Percentiles rank a stretch among this genome's conserved stretches.
These are phyloP conservation scores for Priceomyces haplophilus DNA, from an alignment of 805 yeast species.

Conservation along the genomic window DNA sequence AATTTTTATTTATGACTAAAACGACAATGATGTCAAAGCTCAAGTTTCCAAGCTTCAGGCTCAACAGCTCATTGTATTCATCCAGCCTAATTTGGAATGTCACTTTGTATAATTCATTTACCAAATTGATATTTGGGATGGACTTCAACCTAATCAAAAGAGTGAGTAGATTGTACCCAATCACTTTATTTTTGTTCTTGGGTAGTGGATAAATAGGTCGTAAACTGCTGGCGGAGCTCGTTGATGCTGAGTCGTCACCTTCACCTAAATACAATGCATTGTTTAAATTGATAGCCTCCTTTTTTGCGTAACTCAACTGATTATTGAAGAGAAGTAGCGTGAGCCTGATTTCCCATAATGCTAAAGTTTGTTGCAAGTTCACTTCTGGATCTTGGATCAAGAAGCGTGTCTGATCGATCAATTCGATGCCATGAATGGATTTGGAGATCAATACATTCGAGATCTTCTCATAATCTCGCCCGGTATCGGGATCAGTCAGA, in stretches of 20 bases:
- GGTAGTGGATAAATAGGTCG: constrained; percentile 34
- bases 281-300: constrained; percentile 37
- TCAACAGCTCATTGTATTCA: constrained; percentile 2
- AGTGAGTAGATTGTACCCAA: constrained; percentile 27
- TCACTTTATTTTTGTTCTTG: constrained; percentile 28
- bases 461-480: background rate
- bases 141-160: constrained; percentile 41
- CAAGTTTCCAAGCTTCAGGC: constrained; percentile 22
- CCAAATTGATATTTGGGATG: constrained; percentile 38
- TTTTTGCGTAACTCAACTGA: constrained; percentile 28
- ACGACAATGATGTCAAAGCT: constrained; percentile 33
- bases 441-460: background rate
- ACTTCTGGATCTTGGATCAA: constrained; percentile 4
- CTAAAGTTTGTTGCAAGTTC: constrained; percentile 12
- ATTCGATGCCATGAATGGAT: background rate
- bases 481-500: background rate
- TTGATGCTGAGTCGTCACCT: constrained; percentile 15
- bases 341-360: constrained; percentile 38
- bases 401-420: constrained; percentile 2
- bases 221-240: constrained; percentile 4
- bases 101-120: constrained; percentile 44
- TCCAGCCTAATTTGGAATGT: constrained; percentile 35
- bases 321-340: constrained; percentile 27
- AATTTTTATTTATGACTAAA: constrained; percentile 28
- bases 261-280: constrained; percentile 33